Percentiles rank a stretch among this genome's conserved stretches.
phyloP scores from a whole-genome alignment of 2,329 filamentous ascomycete genomes.

The Epichloe scottii region DNA sequence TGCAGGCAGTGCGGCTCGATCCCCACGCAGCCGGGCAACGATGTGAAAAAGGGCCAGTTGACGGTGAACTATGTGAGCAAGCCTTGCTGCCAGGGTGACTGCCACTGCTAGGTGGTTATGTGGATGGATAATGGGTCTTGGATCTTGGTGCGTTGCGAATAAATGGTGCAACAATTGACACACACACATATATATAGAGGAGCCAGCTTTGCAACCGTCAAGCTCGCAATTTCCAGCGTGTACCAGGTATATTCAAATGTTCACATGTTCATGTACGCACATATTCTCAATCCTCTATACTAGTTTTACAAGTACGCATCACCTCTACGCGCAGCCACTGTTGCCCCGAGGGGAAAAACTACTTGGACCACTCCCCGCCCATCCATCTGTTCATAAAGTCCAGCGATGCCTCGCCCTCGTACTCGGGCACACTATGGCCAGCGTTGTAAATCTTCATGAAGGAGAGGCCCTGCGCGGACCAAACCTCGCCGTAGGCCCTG shows the following conservation, averaged over 20 bases:
- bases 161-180: too few relatives aligned
- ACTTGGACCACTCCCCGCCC: slow-evolving; percentile 9
- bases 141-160: too few relatives aligned
- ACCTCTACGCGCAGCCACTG: too few relatives aligned
- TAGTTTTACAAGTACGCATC: too few relatives aligned
- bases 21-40: slow-evolving; percentile 9
- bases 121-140: too few relatives aligned
- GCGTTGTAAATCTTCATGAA: slow-evolving; percentile 81
- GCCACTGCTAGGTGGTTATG: slow-evolving; percentile 2
- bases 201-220: too few relatives aligned
- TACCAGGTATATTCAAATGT: too few relatives aligned
- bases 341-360: not conserved
- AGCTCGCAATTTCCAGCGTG: too few relatives aligned
- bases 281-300: too few relatives aligned
- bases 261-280: too few relatives aligned
- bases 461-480: slow-evolving; percentile 83
- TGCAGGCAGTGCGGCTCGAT: slow-evolving; percentile 10
- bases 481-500: slow-evolving; percentile 57
- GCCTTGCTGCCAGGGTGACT: slow-evolving; percentile 9
- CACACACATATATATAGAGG: too few relatives aligned
- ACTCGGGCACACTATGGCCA: slow-evolving; percentile 94
- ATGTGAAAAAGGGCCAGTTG: slow-evolving; percentile 10
- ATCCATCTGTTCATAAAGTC: slow-evolving; percentile 95
- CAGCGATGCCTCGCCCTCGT: slow-evolving; percentile 78
- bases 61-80: slow-evolving; percentile 10